Evolutionary conservation across 345 rosid species (phyloP).

Genomic region (Citrus maxima): DNA sequence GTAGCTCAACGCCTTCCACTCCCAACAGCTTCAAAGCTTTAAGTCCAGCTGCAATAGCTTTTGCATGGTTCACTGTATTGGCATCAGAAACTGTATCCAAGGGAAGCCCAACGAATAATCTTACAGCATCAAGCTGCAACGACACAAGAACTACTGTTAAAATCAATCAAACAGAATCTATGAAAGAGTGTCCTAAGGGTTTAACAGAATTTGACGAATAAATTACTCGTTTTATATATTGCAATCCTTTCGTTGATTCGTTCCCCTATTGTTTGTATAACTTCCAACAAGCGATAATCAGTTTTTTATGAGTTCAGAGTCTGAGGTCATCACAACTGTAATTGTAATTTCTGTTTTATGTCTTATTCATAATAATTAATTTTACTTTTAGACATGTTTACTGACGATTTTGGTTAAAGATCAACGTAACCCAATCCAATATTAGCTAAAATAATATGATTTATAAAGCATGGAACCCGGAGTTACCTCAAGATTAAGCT

Average conservation of each 20-base stretch:
- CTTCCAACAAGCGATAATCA: neutral
- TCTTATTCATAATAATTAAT: too few species aligned
- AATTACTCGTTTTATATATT: neutral
- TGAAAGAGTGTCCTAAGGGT: neutral
- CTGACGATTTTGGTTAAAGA: neutral
- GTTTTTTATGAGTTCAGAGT: neutral
- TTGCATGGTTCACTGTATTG: slow-evolving; percentile 56
- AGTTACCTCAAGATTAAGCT: neutral
- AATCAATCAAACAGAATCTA: neutral
- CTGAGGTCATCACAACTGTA: too few species aligned
- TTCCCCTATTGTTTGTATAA: neutral
- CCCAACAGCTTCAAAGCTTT: slow-evolving; percentile 85
- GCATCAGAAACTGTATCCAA: slow-evolving; percentile 69
- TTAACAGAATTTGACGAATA: neutral
- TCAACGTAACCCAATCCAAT: neutral
- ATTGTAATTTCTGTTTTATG: too few species aligned
- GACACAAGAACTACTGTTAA: neutral
- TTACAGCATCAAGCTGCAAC: slow-evolving; percentile 54
- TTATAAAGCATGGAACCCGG: neutral
- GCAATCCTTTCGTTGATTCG: neutral
- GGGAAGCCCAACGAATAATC: slow-evolving; percentile 80
- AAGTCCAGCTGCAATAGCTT: slow-evolving; percentile 76
- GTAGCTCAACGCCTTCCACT: slow-evolving; percentile 87
- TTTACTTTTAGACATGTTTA: neutral
- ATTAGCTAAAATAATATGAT: neutral